A percentile compares a stretch with the other conserved stretches of the same genome.
Evolutionary conservation across 2,329 filamentous ascomycete species (phyloP).

Genomic region (Microcyclospora tardicrescens): DNA sequence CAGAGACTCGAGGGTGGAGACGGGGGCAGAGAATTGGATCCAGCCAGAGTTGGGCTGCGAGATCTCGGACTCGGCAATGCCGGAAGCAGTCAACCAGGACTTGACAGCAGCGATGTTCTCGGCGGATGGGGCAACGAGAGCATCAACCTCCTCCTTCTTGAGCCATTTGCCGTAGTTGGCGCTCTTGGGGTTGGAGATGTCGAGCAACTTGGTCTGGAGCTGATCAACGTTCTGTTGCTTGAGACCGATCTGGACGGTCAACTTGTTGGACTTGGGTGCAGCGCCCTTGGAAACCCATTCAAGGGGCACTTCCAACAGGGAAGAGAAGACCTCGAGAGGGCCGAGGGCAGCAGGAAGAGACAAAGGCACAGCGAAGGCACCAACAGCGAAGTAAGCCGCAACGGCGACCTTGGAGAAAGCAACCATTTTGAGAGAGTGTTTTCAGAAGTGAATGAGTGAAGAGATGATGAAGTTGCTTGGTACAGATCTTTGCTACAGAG

Average conservation of each 20-base stretch:
- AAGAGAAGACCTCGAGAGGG: no score
- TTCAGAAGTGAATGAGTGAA: no score
- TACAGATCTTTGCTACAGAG: no score
- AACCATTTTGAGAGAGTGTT: not conserved
- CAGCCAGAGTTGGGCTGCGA: constrained; percentile 1
- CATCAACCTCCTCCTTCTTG: constrained; percentile 22
- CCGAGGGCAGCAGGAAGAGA: no score
- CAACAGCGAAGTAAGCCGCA: not conserved
- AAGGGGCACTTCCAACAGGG: no score
- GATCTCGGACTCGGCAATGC: constrained; percentile 11
- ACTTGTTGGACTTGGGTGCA: not conserved
- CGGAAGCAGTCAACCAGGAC: constrained; percentile 18
- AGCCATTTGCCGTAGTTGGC: constrained; percentile 20
- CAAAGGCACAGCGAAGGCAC: not conserved
- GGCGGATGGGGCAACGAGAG: constrained; percentile 22
- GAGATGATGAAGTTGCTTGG: no score
- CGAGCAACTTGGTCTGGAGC: constrained; percentile 1
- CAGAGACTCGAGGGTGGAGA: constrained; percentile 8
- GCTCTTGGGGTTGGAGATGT: constrained; percentile 16
- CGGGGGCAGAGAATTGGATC: constrained; percentile 1
- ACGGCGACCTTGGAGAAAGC: not conserved
- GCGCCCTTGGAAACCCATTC: no score
- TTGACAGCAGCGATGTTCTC: constrained; percentile 3
- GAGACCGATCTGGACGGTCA: constrained; percentile 4
- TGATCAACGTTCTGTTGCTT: constrained; percentile 4